Evolutionary conservation across 306 rosid genomes (phyloP), one percentile per base, ranked within the genome.

Genomic region (Rubus parviflorus): DNA sequence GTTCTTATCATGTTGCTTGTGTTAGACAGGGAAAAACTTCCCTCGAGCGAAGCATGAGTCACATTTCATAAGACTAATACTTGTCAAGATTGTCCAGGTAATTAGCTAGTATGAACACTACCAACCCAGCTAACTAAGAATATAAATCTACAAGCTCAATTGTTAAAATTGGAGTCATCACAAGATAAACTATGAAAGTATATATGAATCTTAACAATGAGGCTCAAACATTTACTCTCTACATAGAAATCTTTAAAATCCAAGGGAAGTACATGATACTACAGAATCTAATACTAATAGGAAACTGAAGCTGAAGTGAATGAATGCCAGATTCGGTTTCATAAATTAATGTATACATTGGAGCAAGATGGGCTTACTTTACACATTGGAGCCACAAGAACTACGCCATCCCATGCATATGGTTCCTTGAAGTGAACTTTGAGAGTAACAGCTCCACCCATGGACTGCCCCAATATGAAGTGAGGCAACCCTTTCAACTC

Each of bases 361-460:
- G 72, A 62, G 25, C 46, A 67, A 62, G 69, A 83, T 47, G 53
- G 19, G 54, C 93, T 75, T 87, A 92, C 98, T 87, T 92, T 95
- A 83, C 97, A 95, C 98, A 95, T 95, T 38, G 97, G 97, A 58
- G 98, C 98, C 49, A 92, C 96, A 54, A 95, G 98, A 77, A 95
- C 79, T 35, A 90, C 79, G 45, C 97, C 98, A 77, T 90, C 96
- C 97, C 93, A 95, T 52, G 80, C 80, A 70, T 78, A 62, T 48
- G 97, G 93, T 78, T 92, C 89, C 87, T 88, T 95, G 76, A 92
- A 84, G 86, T 92, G 98, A 73, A 73, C 84, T 80, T 92, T 95
- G 62, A 95, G 94, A 74, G 97, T 86, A 86, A 95, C 85, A 22
- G 97, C 97, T 76, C 97, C 98, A 23, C 97, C 91, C 98, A 95